Evolutionary conservation across 768 basidiomycete genomes (phyloP).

Genomic region (Collybiopsis luxurians): DNA sequence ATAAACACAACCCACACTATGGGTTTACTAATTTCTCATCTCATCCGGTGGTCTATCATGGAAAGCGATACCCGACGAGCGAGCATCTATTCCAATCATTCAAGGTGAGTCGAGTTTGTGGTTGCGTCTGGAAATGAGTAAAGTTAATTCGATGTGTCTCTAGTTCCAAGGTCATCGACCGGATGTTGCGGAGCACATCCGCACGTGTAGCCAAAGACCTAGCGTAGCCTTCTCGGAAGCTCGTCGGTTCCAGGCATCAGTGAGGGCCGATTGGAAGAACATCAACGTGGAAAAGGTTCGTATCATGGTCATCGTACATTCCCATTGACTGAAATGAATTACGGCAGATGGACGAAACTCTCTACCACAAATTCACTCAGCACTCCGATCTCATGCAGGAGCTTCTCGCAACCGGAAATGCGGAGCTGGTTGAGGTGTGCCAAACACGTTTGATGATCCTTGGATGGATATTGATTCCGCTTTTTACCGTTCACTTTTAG

Average conservation of each 20-base stretch:
- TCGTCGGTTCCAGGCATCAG: slow-evolving; percentile 58
- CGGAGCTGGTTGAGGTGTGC: slow-evolving; percentile 64
- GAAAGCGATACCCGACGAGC: slow-evolving; percentile 68
- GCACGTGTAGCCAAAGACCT: slow-evolving; percentile 60
- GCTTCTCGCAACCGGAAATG: slow-evolving; percentile 63
- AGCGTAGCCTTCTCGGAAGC: slow-evolving; percentile 68
- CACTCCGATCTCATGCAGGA: slow-evolving; percentile 56
- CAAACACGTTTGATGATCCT: slow-evolving; percentile 1
- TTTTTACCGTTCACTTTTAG: slow-evolving; percentile 26
- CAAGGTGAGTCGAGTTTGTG: slow-evolving; percentile 53
- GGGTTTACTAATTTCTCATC: slow-evolving; percentile 75
- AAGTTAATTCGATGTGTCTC: background rate
- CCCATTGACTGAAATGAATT: background rate
- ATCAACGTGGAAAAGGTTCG: slow-evolving; percentile 64
- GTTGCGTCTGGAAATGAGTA: too few relatives aligned
- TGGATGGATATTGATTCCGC: background rate
- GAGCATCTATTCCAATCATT: slow-evolving; percentile 79
- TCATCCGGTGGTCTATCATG: slow-evolving; percentile 59
- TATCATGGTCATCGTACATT: background rate
- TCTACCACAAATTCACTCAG: slow-evolving; percentile 72
- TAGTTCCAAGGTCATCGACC: slow-evolving; percentile 63
- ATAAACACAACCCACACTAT: slow-evolving; percentile 61
- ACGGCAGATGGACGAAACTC: slow-evolving; percentile 59
- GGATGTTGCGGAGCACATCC: slow-evolving; percentile 65
- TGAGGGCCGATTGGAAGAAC: slow-evolving; percentile 64